phyloP scores from a whole-genome alignment of 805 yeast species.

The Peterozyma toletana region DNA sequence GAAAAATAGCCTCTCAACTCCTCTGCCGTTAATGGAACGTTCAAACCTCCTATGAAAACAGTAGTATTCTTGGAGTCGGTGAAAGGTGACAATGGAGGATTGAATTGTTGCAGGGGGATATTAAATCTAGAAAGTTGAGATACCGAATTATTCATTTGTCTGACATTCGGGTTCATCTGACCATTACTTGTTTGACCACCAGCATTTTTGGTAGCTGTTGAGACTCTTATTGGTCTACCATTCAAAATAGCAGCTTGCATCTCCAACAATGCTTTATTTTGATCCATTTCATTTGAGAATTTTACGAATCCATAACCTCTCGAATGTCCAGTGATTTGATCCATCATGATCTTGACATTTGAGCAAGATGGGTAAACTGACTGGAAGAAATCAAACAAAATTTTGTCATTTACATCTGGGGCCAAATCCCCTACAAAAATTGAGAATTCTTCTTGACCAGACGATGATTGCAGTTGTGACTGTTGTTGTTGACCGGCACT shows the following conservation, averaged over 20 bases:
- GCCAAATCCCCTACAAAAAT: conserved; percentile 84
- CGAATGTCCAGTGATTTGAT: conserved; percentile 59
- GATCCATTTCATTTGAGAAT: conserved; percentile 57
- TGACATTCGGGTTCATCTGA: conserved; percentile 10
- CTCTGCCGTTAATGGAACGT: conserved; percentile 48
- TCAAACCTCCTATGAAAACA: conserved; percentile 71
- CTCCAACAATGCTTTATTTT: conserved; percentile 64
- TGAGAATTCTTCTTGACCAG: conserved; percentile 39
- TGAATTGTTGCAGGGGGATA: conserved; percentile 21
- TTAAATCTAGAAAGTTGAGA: conserved; percentile 9
- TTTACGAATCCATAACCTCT: conserved; percentile 91
- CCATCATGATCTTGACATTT: conserved; percentile 74
- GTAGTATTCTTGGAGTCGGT: conserved; percentile 77
- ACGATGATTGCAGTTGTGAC: conserved; percentile 3
- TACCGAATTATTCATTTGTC: background rate
- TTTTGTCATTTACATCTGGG: conserved; percentile 62
- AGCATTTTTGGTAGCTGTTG: conserved; percentile 45
- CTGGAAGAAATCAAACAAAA: conserved; percentile 59
- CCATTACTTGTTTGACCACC: conserved; percentile 4
- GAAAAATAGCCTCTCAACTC: conserved; percentile 56
- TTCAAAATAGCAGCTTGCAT: conserved; percentile 76
- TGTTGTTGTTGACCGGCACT: conserved; percentile 24
- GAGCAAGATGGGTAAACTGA: conserved; percentile 65
- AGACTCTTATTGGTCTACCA: conserved; percentile 71
- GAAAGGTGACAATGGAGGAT: conserved; percentile 49